Percentiles rank a stretch among this genome's conserved stretches.
Conservation (phyloP, 176 grass and related monocot genomes). For the Rhynchospora breviuscula region DNA sequence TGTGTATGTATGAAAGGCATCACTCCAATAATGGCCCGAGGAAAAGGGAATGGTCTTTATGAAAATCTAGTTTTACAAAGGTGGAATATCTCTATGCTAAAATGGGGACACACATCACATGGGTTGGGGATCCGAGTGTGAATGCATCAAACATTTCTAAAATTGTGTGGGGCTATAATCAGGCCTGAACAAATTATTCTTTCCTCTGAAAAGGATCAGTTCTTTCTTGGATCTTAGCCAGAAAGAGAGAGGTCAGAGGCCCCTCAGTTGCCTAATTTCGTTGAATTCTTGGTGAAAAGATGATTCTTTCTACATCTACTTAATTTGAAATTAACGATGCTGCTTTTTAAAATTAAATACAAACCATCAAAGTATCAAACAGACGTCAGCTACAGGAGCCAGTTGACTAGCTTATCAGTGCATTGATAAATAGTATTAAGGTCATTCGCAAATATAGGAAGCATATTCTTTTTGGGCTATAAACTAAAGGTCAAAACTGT, state of each 20-base stretch:
- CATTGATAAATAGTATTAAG: background rate
- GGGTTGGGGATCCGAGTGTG: background rate
- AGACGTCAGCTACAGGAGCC: background rate
- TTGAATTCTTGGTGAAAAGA: background rate
- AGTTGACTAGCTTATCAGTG: background rate
- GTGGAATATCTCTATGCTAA: background rate
- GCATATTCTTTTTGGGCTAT: background rate
- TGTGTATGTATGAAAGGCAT: background rate
- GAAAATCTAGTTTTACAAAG: background rate
- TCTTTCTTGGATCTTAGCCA: conserved; percentile 14
- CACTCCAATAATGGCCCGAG: background rate
- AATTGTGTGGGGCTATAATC: conserved; percentile 1
- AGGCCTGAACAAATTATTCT: conserved; percentile 1
- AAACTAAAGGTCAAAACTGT: background rate
- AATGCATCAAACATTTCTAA: conserved; percentile 1
- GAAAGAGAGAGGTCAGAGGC: conserved; percentile 9
- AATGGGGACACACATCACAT: conserved; percentile 4
- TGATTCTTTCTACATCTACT: background rate
- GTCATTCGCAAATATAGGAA: background rate
- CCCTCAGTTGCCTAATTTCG: background rate
- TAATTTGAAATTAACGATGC: background rate
- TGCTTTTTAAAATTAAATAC: background rate
- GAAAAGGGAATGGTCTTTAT: conserved; percentile 15
- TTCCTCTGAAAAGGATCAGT: conserved; percentile 1
- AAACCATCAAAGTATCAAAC: background rate